Conservation (phyloP, 345 rosid species). For the Acer yangbiense region DNA sequence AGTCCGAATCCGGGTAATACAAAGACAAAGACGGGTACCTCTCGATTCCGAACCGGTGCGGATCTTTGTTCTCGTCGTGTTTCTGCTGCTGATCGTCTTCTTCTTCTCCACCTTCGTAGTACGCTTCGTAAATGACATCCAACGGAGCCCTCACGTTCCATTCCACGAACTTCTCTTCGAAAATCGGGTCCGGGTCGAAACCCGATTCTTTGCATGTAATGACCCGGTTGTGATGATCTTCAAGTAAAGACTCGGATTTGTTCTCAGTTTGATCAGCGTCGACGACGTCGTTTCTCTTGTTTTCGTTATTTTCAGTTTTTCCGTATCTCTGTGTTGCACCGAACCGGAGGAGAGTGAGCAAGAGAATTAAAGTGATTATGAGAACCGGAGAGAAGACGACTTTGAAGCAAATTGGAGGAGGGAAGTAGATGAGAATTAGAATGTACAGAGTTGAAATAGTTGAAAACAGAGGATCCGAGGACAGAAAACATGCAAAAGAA, state of each 20-base stretch:
- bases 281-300: not conserved
- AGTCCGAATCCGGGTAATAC: slow-evolving; percentile 65
- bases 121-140: slow-evolving; percentile 74
- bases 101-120: slow-evolving; percentile 50
- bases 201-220: slow-evolving; percentile 9
- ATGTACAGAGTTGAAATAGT: slow-evolving; percentile 50
- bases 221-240: slow-evolving; percentile 22
- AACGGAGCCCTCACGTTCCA: slow-evolving; percentile 87
- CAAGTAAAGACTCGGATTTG: slow-evolving; percentile 2
- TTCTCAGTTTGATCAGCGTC: not conserved
- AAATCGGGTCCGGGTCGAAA: slow-evolving; percentile 16
- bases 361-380: slow-evolving; percentile 44
- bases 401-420: slow-evolving; percentile 29
- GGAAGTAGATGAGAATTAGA: slow-evolving; percentile 56
- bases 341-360: slow-evolving; percentile 58
- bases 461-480: slow-evolving; percentile 55
- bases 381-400: slow-evolving; percentile 55
- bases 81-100: slow-evolving; percentile 1
- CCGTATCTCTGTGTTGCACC: slow-evolving; percentile 36
- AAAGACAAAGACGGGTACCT: slow-evolving; percentile 54
- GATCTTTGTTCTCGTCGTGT: slow-evolving; percentile 5
- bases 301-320: not conserved
- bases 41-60: slow-evolving; percentile 28
- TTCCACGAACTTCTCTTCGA: slow-evolving; percentile 47
- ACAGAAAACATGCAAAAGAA: slow-evolving; percentile 15